Base-by-base conservation (phyloP, 768 basidiomycete genomes). In the Strobilomyces echinocephalus region DNA sequence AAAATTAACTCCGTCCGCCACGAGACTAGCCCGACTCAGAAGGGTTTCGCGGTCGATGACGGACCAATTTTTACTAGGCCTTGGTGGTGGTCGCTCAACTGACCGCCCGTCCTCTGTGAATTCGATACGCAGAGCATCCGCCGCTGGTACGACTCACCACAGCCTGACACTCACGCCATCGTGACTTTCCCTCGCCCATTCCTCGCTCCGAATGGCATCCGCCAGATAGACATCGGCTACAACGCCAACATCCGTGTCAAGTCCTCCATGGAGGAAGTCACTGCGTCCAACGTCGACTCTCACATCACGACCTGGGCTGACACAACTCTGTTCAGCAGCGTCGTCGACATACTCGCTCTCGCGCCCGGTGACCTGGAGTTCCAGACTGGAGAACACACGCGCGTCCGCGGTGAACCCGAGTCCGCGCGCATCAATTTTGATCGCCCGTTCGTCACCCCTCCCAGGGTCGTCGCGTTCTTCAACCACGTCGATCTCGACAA, bases 111-210 rank as follows among this genome's bases (percentile, higher is more conserved):
- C 39, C 26, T 63, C 20, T 47, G 54, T 15, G 52, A 52, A 46
- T 62, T 62, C 35, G 36, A 60, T 31, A 18, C 34, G 7, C 10
- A 15, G 16, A 20, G 11, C 21, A 15, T 56, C 26, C 61, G 5
- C 36, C 33, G 36, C 16, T 0, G 8, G 33, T 9, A 20, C 34
- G 18, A 46, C n/a, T n/a, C n/a, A 12, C 53, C 60, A 12, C 39
- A 24, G 11, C 10, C 20, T 14, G 58, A 63, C 44, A 63, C 55
- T 24, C 15, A 20, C 1, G 49, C 35, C 9, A 53, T 28, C 14
- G 7, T 62, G 18, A 45, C 8, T 12, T 63, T 63, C 35, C 54
- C 62, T 31, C 53, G 42, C 45, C 46, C 18, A 5, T 44, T 63
- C 18, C 34, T 61, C 18, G 46, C 59, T 14, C 14, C 59, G 3